Conservation (phyloP, 73 alveolate species). For the Blepharisma japonicum region DNA sequence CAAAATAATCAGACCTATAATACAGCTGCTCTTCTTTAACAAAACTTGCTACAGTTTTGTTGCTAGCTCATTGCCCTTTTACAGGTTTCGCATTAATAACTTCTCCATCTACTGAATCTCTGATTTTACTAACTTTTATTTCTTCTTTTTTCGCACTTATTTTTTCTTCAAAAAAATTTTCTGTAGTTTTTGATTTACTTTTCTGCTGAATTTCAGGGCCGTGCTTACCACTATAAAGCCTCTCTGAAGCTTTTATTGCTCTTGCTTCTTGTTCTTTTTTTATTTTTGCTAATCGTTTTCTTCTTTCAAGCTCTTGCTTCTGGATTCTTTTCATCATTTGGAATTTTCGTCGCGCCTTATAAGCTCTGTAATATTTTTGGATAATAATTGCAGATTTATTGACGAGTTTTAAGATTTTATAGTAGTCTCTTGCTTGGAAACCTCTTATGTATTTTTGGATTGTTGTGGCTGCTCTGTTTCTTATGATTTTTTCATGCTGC, state of each 20-base stretch:
- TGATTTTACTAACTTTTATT: too few species aligned
- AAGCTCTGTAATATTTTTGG: conserved; percentile 27
- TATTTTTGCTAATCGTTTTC: neutral
- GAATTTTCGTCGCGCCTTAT: neutral
- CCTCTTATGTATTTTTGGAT: conserved; percentile 16
- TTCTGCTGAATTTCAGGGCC: neutral
- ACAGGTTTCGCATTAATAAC: too few species aligned
- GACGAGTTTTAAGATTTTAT: neutral
- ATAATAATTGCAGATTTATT: conserved; percentile 19
- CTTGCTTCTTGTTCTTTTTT: neutral
- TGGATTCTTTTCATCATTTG: conserved; percentile 2
- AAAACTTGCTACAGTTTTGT: too few species aligned
- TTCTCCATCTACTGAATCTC: too few species aligned
- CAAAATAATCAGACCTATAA: too few species aligned
- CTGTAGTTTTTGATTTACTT: too few species aligned
- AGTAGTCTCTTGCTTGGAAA: neutral
- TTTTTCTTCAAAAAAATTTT: too few species aligned
- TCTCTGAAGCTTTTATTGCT: conserved; percentile 15
- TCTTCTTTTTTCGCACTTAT: too few species aligned
- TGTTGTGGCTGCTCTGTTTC: neutral
- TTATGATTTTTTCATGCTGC: neutral
- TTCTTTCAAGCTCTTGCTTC: conserved; percentile 21
- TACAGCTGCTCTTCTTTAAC: too few species aligned
- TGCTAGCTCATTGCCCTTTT: too few species aligned
- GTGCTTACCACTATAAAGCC: neutral